These are phyloP conservation scores for Tylopilus balloui DNA, from an alignment of 768 basidiomycete genomes.

Conservation along the genomic window DNA sequence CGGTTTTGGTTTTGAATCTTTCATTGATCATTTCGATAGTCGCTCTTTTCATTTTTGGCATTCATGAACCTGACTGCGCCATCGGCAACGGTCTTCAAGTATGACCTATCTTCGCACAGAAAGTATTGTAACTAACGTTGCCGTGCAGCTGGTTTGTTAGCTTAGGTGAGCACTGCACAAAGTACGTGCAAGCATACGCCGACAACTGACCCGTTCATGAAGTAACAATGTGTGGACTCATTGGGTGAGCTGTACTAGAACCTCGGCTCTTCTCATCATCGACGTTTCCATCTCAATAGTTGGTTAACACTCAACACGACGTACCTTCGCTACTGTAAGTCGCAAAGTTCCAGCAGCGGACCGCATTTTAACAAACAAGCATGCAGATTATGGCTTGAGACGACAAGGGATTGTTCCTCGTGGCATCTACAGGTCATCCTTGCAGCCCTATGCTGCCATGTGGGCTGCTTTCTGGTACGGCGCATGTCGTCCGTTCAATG, in stretches of 20 bases:
- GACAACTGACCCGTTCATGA: not conserved
- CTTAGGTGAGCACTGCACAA: conserved; percentile 38
- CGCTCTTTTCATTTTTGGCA: conserved; percentile 44
- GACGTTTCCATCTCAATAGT: conserved; percentile 45
- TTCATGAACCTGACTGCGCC: conserved; percentile 66
- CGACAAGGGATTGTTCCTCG: conserved; percentile 49
- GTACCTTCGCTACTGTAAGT: conserved; percentile 66
- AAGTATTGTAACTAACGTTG: conserved; percentile 19
- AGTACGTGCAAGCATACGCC: not conserved
- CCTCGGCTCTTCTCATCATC: conserved; percentile 40
- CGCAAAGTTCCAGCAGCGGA: not conserved
- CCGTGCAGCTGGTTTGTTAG: conserved; percentile 59
- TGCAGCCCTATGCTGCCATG: conserved; percentile 66
- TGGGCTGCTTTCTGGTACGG: conserved; percentile 69
- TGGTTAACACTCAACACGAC: conserved; percentile 70
- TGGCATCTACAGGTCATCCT: conserved; percentile 55
- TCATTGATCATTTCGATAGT: conserved; percentile 13
- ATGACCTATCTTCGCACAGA: not conserved
- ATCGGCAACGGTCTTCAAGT: conserved; percentile 38
- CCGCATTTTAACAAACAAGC: conserved; percentile 31
- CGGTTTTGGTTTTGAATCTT: conserved; percentile 12
- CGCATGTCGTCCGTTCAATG: conserved; percentile 18
- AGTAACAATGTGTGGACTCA: conserved; percentile 61
- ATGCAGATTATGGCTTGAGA: conserved; percentile 14
- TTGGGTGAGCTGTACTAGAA: conserved; percentile 24